Percentiles rank a stretch among this genome's conserved stretches.
Conservation (phyloP, 805 yeast genomes). For the Pichia membranifaciens region DNA sequence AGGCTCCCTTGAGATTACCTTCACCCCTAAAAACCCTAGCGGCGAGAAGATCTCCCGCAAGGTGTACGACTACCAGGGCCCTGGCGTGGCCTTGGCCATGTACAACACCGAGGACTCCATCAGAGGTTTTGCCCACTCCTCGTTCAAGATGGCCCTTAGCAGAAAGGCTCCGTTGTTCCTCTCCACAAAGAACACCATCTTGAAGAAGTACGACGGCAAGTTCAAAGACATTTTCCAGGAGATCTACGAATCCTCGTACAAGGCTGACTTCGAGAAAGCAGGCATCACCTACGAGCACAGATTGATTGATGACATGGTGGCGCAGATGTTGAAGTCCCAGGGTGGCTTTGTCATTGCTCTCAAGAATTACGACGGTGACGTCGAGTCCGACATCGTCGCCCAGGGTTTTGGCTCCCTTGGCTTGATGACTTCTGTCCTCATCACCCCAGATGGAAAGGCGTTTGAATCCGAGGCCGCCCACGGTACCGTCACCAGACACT, state of each 20-base stretch:
- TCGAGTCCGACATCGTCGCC: constrained; percentile 78
- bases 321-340: constrained; percentile 79
- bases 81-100: constrained; percentile 79
- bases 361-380: constrained; percentile 85
- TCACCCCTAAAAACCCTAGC: constrained; percentile 53
- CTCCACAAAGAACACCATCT: constrained; percentile 75
- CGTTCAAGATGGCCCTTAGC: constrained; percentile 66
- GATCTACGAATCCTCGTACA: constrained; percentile 54
- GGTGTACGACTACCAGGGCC: constrained; percentile 57
- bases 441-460: constrained; percentile 83
- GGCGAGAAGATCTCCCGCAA: constrained; percentile 40
- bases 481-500: constrained; percentile 84
- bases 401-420: constrained; percentile 85
- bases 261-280: constrained; percentile 47
- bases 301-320: constrained; percentile 83
- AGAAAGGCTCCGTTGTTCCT: constrained; percentile 60
- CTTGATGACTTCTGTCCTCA: constrained; percentile 75
- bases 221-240: constrained; percentile 76
- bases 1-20: constrained; percentile 61
- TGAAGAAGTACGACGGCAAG: constrained; percentile 77
- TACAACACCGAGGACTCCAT: constrained; percentile 79
- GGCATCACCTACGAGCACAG: constrained; percentile 76
- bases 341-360: constrained; percentile 79
- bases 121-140: constrained; percentile 70
- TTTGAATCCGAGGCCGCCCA: constrained; percentile 85